phyloP scores from a whole-genome alignment of 257 asterid species.

The Plantago ovata region DNA sequence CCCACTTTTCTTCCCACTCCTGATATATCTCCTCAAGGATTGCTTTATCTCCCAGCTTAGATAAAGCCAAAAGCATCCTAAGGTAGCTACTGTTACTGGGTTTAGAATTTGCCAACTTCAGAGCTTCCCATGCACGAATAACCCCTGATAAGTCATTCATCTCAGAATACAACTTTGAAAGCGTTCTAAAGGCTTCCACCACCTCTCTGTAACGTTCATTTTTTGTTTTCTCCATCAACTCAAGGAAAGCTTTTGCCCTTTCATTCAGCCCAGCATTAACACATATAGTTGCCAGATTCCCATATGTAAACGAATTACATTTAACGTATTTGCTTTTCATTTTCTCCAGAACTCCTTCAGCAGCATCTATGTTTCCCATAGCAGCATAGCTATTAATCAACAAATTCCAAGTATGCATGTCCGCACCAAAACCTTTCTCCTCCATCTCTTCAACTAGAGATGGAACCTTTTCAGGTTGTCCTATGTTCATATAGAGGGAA shows the following conservation, averaged over 20 bases:
- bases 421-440: conserved; percentile 35
- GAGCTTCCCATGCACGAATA: conserved; percentile 41
- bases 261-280: conserved; percentile 41
- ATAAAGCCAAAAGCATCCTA: conserved; percentile 41
- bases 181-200: conserved; percentile 30
- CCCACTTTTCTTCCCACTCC: conserved; percentile 78
- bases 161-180: conserved; percentile 44
- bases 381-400: conserved; percentile 57
- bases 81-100: conserved; percentile 37
- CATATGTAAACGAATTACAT: conserved; percentile 47
- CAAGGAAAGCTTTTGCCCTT: conserved; percentile 42
- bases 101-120: conserved; percentile 23
- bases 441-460: too few relatives aligned
- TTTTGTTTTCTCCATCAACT: conserved; percentile 43
- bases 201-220: conserved; percentile 15
- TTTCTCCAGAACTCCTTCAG: conserved; percentile 55
- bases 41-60: conserved; percentile 49
- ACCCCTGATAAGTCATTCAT: conserved; percentile 56
- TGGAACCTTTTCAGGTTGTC: conserved; percentile 42
- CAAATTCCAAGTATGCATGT: conserved; percentile 50
- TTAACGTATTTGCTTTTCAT: conserved; percentile 45
- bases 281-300: conserved; percentile 58
- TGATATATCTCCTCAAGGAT: conserved; percentile 40
- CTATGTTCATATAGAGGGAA: conserved; percentile 35
- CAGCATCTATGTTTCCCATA: conserved; percentile 36